Evolutionary conservation across 257 asterid species (phyloP).

Genomic region (Gynochthodes officinalis): DNA sequence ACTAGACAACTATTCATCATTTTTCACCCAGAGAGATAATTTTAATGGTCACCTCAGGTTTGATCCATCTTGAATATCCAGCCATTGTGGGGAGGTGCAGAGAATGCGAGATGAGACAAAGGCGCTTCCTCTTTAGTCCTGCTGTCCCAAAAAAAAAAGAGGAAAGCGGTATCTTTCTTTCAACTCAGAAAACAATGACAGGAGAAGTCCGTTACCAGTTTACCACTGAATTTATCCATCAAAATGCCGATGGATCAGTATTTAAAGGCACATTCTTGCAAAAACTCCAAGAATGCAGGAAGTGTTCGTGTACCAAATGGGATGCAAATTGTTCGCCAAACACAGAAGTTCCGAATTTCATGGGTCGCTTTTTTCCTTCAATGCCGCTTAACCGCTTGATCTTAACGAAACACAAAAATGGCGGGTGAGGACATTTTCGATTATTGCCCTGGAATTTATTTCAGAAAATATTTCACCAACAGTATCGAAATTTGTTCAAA

Average conservation of each 20-base stretch:
- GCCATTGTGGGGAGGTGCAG: constrained; percentile 27
- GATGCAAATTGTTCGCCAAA: constrained; percentile 14
- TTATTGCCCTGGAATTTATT: too few relatives aligned
- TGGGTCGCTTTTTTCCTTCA: neutral
- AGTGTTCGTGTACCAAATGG: constrained; percentile 17
- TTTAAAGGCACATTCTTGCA: constrained; percentile 12
- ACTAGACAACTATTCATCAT: too few relatives aligned
- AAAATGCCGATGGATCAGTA: neutral
- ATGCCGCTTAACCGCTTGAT: neutral
- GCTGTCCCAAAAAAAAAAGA: neutral
- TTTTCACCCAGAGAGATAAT: too few relatives aligned
- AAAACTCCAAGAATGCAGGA: constrained; percentile 6
- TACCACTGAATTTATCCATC: neutral
- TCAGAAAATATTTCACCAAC: too few relatives aligned
- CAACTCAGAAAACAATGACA: too few relatives aligned
- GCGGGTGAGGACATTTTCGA: neutral
- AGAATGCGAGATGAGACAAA: neutral
- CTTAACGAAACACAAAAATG: neutral
- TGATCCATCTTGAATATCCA: constrained; percentile 33
- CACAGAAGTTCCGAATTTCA: neutral
- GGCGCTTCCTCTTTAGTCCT: neutral
- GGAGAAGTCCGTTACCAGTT: neutral
- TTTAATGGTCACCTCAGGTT: constrained; percentile 41
- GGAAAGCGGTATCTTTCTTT: too few relatives aligned
- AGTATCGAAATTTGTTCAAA: too few relatives aligned